A percentile compares a stretch with the other conserved stretches of the same genome.
These are phyloP conservation scores for Leishmania martiniquensis DNA, from an alignment of 208 protist species.

Conservation along the genomic window DNA sequence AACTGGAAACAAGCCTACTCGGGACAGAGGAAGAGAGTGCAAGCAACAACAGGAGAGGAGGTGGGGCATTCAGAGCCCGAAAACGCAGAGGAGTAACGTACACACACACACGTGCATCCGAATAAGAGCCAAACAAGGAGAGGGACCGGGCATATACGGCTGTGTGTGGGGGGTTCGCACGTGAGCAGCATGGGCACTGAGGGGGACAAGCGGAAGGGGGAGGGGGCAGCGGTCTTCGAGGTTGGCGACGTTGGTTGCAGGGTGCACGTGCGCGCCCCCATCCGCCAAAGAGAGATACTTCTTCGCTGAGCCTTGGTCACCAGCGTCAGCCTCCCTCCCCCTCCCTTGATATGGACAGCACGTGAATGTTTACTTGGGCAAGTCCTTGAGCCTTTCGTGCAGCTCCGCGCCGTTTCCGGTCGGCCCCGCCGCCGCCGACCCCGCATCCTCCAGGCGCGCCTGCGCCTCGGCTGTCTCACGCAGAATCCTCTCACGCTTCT, in stretches of 20 bases:
- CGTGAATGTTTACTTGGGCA: background rate
- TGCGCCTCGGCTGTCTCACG: conserved; percentile 60
- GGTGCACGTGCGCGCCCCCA: background rate
- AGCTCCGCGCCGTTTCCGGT: conserved; percentile 10
- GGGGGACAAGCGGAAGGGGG: background rate
- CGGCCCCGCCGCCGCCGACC: conserved; percentile 1
- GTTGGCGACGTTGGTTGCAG: background rate
- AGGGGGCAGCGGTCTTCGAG: background rate
- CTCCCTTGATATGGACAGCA: background rate
- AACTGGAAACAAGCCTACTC: background rate
- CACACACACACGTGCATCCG: conserved; percentile 1
- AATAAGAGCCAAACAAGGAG: too few relatives aligned
- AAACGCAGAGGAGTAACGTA: background rate
- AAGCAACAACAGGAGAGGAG: background rate
- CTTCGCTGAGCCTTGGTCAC: background rate
- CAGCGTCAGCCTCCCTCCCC: background rate
- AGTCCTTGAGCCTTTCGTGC: conserved; percentile 31
- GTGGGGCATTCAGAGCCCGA: background rate
- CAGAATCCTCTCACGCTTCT: conserved; percentile 65
- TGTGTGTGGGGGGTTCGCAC: too few relatives aligned
- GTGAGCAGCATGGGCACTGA: background rate
- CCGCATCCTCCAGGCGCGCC: conserved; percentile 34
- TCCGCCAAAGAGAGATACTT: background rate
- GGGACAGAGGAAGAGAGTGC: background rate
- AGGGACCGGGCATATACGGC: too few relatives aligned